Percentiles rank a stretch among this genome's conserved stretches.
phyloP scores from a whole-genome alignment of 495 filamentous ascomycete genomes.

The Podospora pseudoanserina region DNA sequence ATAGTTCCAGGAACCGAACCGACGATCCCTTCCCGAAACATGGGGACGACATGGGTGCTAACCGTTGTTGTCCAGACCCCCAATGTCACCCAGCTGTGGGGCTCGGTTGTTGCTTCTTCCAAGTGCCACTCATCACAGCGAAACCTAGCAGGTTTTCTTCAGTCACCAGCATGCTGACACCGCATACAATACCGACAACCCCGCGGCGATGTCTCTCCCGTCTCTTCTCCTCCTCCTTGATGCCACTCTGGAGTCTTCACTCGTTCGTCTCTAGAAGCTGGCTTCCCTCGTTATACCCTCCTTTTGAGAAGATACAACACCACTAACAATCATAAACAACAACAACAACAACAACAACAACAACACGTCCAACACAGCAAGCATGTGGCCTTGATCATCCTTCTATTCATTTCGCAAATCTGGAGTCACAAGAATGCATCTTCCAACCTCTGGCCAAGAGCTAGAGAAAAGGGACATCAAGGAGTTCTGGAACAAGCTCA shows the following conservation, averaged over 20 bases:
- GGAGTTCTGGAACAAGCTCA: constrained; percentile 1
- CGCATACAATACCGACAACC: neutral
- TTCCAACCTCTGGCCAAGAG: constrained; percentile 4
- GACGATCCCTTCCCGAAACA: constrained; percentile 21
- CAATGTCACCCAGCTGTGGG: constrained; percentile 1
- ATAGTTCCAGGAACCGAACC: constrained; percentile 7
- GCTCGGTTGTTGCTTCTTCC: neutral
- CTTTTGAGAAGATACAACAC: neutral
- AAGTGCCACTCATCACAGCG: neutral
- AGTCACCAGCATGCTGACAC: neutral
- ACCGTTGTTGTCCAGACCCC: constrained; percentile 10
- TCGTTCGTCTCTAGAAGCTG: constrained; percentile 14
- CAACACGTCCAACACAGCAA: neutral
- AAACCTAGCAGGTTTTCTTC: neutral
- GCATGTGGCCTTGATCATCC: constrained; percentile 9
- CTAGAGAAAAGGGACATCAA: constrained; percentile 7
- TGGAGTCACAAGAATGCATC: constrained; percentile 11
- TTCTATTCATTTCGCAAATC: neutral
- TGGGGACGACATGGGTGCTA: neutral
- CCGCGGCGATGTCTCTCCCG: neutral
- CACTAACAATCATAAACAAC: neutral
- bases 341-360: no score
- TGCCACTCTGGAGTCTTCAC: constrained; percentile 15
- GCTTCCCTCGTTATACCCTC: neutral
- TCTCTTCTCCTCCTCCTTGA: neutral